Percentiles rank a stretch among this genome's conserved stretches.
Conservation (phyloP, 176 grass and related monocot species). For the Stipa capillata region DNA sequence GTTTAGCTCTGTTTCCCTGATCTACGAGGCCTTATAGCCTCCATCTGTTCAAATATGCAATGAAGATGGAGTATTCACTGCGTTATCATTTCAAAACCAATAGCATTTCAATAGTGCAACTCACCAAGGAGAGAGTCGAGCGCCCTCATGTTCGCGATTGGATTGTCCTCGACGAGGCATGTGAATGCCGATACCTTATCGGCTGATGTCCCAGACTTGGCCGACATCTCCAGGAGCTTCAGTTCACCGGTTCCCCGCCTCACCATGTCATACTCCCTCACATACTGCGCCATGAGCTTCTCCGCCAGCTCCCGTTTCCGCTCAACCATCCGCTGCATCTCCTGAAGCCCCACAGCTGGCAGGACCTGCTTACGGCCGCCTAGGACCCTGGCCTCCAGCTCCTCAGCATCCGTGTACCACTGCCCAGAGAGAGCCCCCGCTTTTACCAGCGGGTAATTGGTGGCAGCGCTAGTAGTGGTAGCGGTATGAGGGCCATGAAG, state of each 20-base stretch:
- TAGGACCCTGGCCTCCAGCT: conserved; percentile 59
- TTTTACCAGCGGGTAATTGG: conserved; percentile 52
- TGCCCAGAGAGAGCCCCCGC: conserved; percentile 40
- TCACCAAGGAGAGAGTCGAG: conserved; percentile 89
- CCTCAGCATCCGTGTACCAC: conserved; percentile 65
- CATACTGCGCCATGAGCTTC: conserved; percentile 71
- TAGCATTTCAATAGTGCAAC: conserved; percentile 18
- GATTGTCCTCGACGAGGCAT: conserved; percentile 85
- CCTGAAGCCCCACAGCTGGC: conserved; percentile 31
- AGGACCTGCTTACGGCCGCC: conserved; percentile 18
- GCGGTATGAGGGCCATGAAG: background rate
- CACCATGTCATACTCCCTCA: conserved; percentile 46
- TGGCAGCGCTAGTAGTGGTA: background rate
- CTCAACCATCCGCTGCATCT: conserved; percentile 52
- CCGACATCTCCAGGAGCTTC: conserved; percentile 75
- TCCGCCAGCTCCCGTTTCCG: conserved; percentile 61
- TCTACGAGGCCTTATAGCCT: background rate
- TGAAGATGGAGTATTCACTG: background rate
- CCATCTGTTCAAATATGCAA: background rate
- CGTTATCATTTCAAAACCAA: background rate
- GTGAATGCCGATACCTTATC: conserved; percentile 95
- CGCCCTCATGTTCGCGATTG: conserved; percentile 81
- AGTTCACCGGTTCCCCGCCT: conserved; percentile 60
- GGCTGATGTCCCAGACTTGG: conserved; percentile 73
- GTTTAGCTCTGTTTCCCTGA: background rate